These are phyloP conservation scores for Phytopythium boreale DNA, from an alignment of 352 stramenopile genomes.

Conservation along the genomic window DNA sequence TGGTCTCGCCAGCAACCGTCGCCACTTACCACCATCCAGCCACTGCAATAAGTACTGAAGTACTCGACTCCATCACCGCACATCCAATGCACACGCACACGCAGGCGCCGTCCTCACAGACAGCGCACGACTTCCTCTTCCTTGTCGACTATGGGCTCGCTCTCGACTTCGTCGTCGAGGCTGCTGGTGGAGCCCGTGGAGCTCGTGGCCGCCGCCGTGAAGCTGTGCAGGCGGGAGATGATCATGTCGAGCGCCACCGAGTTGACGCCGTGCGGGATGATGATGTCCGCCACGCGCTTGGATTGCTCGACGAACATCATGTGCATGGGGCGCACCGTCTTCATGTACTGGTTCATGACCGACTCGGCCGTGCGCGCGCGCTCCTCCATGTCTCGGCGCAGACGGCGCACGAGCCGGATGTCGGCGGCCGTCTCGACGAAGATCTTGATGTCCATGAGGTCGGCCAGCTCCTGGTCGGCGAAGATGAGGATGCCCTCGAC, in stretches of 20 bases:
- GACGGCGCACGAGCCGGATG: conserved; percentile 92
- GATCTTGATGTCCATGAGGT: conserved; percentile 97
- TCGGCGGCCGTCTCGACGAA: conserved; percentile 96
- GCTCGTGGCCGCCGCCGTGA: conserved; percentile 32
- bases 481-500: conserved; percentile 98
- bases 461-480: conserved; percentile 82
- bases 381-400: conserved; percentile 94
- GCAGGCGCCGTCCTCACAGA: conserved; percentile 1
- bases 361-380: conserved; percentile 91
- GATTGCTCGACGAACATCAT: conserved; percentile 97
- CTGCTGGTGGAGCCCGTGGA: conserved; percentile 28
- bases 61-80: not conserved
- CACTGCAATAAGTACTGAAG: not conserved
- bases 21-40: not conserved
- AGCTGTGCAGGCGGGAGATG: conserved; percentile 86
- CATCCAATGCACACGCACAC: conserved; percentile 6
- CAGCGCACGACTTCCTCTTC: conserved; percentile 8
- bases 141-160: conserved; percentile 43
- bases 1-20: not conserved
- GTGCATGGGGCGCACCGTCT: conserved; percentile 98
- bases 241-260: conserved; percentile 93
- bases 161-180: conserved; percentile 30
- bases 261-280: conserved; percentile 94
- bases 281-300: conserved; percentile 94
- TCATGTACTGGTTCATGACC: conserved; percentile 96